Evolutionary conservation across 2,329 filamentous ascomycete genomes (phyloP).

Genomic region (Hirsutella rhossiliensis): DNA sequence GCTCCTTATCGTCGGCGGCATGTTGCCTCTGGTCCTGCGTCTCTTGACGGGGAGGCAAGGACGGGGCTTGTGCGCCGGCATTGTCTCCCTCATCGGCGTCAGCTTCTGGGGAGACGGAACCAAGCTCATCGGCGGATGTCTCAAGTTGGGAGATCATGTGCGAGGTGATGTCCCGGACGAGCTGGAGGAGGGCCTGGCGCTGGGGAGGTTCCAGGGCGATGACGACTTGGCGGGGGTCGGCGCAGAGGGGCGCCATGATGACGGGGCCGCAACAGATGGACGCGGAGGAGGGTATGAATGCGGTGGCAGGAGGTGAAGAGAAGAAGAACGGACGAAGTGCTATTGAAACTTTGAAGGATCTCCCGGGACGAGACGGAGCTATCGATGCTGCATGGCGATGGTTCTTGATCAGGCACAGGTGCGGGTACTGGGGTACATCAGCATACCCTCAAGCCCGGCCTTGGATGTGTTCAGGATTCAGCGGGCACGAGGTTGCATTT

Average conservation of each 20-base stretch:
- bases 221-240: constrained; percentile 42
- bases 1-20: not conserved
- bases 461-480: too few species aligned
- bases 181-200: constrained; percentile 36
- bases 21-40: not conserved
- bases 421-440: too few species aligned
- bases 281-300: too few species aligned
- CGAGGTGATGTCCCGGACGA: constrained; percentile 38
- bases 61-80: not conserved
- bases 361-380: too few species aligned
- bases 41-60: not conserved
- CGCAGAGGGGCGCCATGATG: constrained; percentile 40
- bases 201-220: constrained; percentile 40
- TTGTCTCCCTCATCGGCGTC: not conserved
- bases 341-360: too few species aligned
- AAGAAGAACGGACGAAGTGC: too few species aligned
- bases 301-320: too few species aligned
- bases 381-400: too few species aligned
- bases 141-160: constrained; percentile 42
- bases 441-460: too few species aligned
- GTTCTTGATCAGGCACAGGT: too few species aligned
- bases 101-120: constrained; percentile 14
- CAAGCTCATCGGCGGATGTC: constrained; percentile 18
- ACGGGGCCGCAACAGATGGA: not conserved
- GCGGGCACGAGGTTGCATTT: too few species aligned